phyloP scores from a whole-genome alignment of 1,139 yeast species.

The Ogataea hybrid region DNA sequence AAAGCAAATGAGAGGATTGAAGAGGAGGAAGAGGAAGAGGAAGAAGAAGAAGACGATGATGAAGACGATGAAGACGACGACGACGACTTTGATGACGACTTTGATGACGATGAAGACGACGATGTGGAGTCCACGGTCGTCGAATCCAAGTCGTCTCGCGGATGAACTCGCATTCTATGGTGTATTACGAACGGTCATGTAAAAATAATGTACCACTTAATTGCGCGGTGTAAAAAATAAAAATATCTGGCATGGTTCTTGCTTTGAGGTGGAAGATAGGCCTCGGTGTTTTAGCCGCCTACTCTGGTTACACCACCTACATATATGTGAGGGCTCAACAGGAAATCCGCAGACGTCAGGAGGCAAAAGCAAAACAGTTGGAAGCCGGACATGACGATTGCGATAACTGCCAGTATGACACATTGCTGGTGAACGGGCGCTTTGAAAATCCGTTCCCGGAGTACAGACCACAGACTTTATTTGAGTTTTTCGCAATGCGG shows the following conservation, averaged over 20 bases:
- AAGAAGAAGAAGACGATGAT: conserved; percentile 22
- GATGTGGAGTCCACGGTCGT: conserved; percentile 12
- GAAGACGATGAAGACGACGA: conserved; percentile 28
- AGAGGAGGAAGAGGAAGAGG: conserved; percentile 20
- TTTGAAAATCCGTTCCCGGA: conserved; percentile 92
- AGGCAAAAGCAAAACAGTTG: conserved; percentile 28
- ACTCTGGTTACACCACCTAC: conserved; percentile 66
- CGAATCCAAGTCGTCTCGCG: neutral
- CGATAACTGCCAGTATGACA: conserved; percentile 36
- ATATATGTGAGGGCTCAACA: conserved; percentile 55
- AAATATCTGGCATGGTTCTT: conserved; percentile 10
- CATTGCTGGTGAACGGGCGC: conserved; percentile 69
- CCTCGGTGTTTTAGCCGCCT: conserved; percentile 55
- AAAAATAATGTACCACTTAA: conserved; percentile 4
- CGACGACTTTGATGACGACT: conserved; percentile 28
- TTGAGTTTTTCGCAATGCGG: conserved; percentile 76
- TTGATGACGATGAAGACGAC: conserved; percentile 18
- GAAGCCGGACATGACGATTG: conserved; percentile 7
- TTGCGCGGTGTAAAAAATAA: conserved; percentile 5
- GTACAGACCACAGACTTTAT: conserved; percentile 84
- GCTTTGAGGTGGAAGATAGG: conserved; percentile 38
- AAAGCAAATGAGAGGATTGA: conserved; percentile 15
- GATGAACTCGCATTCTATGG: conserved; percentile 3
- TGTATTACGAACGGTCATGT: conserved; percentile 6
- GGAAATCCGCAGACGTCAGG: conserved; percentile 53